Base-by-base conservation (phyloP, 805 yeast species). In the Wickerhamomyces chaumierensis region DNA sequence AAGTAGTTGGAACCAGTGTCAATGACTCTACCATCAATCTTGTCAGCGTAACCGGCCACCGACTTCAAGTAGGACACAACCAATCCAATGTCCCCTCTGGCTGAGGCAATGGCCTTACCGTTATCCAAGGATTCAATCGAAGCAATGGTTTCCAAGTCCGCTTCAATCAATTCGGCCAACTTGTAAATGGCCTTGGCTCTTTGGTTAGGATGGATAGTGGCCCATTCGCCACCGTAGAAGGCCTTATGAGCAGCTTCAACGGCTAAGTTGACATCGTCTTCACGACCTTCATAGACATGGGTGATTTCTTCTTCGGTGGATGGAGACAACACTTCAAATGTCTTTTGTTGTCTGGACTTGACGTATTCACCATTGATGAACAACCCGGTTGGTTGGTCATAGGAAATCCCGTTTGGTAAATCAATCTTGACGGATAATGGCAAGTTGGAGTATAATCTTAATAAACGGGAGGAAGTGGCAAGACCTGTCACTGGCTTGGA, bases 1-100 rank as follows among this genome's bases (percentile, higher is more conserved):
- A 87, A 76, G 61, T 83, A 84, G 36, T 75, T 65, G 41, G 63
- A 59, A 45, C 88, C 90, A 36, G 94, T 78, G 59, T 84, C 84
- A 42, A 84, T 71, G 42, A 78, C 61, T 47, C 76, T 70, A 51
- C 95, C 96, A 48, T 69, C 72, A 48, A 83, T 64, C 68, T 88
- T 87, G 65, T 86, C 96, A 53, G 94, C 85, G 76, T 77, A 84
- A 46, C 96, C 96, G 42, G 88, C 95, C 60, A 84, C 79, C 47
- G 87, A 79, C 64, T 90, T 76, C 59, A 85, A 63, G 58, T 80
- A 81, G 48, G 70, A 70, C 34, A 80, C 71, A 37, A 79, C 74
- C 45, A 81, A 70, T 31, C 68, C 77, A 42, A 88, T 79, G 57
- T 87, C 96, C 43, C 84, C 86, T 48, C 72, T 64, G 19, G 94